These are phyloP conservation scores for Penicillium occitanis DNA, from an alignment of 2,329 filamentous ascomycete genomes.

Conservation along the genomic window DNA sequence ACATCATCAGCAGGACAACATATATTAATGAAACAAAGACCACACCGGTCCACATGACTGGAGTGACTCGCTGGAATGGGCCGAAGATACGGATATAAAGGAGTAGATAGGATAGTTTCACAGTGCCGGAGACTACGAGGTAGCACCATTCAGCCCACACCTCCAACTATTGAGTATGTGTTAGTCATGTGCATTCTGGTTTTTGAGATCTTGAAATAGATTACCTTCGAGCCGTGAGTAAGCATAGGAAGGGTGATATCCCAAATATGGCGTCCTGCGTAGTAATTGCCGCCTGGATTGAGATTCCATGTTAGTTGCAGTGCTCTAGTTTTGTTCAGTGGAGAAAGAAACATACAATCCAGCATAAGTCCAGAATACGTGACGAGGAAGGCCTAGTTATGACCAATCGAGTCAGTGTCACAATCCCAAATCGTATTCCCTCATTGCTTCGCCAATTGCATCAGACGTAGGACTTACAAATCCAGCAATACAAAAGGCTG, in stretches of 20 bases:
- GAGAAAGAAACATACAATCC: not conserved
- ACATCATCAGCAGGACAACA: slow-evolving; percentile 14
- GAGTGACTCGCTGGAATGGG: slow-evolving; percentile 11
- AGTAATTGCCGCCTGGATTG: slow-evolving; percentile 9
- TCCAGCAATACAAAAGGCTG: slow-evolving; percentile 10
- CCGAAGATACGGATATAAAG: slow-evolving; percentile 15
- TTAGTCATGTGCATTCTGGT: not conserved
- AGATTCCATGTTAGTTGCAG: not conserved
- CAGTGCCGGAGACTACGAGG: slow-evolving; percentile 7
- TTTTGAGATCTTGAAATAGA: not conserved
- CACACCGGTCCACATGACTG: slow-evolving; percentile 9
- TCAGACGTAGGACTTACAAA: not conserved
- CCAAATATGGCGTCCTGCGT: slow-evolving; percentile 11
- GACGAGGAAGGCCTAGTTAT: not conserved
- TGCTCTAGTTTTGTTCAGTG: not conserved
- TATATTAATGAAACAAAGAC: slow-evolving; percentile 7
- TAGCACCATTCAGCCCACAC: slow-evolving; percentile 15
- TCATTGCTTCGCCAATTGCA: not conserved
- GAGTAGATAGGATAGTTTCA: slow-evolving; percentile 9
- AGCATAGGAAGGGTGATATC: slow-evolving; percentile 9
- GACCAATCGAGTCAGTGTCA: not conserved
- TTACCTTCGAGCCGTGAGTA: slow-evolving; percentile 9
- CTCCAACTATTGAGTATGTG: slow-evolving; percentile 4
- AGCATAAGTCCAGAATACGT: slow-evolving; percentile 13
- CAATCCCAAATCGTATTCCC: not conserved